These are phyloP conservation scores for Calonectria hawksworthii DNA, from an alignment of 2,329 filamentous ascomycete genomes.

Conservation along the genomic window DNA sequence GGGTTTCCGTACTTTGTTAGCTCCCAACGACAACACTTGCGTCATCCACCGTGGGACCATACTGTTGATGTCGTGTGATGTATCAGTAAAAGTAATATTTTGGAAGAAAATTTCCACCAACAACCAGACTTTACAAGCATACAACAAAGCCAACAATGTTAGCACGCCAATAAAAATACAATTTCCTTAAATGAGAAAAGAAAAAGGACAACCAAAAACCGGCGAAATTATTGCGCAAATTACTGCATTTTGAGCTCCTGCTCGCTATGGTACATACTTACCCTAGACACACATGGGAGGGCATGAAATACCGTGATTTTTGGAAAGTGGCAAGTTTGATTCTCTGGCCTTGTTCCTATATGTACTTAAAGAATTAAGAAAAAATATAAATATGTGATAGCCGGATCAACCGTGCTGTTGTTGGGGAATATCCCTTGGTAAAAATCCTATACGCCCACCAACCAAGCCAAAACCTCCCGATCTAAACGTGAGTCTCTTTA, in stretches of 20 bases:
- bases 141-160: too few species aligned
- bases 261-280: not conserved
- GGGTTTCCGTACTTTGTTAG: not conserved
- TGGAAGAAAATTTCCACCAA: not conserved
- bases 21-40: not conserved
- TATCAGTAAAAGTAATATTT: not conserved
- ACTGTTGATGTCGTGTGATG: not conserved
- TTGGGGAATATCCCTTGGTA: not conserved
- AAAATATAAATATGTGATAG: not conserved
- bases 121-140: not conserved
- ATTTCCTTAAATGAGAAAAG: not conserved
- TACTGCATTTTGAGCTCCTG: not conserved
- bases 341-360: not conserved
- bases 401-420: constrained; percentile 4
- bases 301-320: not conserved
- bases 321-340: not conserved
- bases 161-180: not conserved
- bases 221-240: not conserved
- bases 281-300: not conserved
- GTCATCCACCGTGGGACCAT: not conserved
- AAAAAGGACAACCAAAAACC: not conserved
- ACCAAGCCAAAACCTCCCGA: not conserved
- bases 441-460: not conserved
- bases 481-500: not conserved
- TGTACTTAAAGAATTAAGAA: not conserved